Evolutionary conservation across 768 basidiomycete genomes (phyloP), one percentile per base, ranked within the genome.

Genomic region (Lenzites betulinus): DNA sequence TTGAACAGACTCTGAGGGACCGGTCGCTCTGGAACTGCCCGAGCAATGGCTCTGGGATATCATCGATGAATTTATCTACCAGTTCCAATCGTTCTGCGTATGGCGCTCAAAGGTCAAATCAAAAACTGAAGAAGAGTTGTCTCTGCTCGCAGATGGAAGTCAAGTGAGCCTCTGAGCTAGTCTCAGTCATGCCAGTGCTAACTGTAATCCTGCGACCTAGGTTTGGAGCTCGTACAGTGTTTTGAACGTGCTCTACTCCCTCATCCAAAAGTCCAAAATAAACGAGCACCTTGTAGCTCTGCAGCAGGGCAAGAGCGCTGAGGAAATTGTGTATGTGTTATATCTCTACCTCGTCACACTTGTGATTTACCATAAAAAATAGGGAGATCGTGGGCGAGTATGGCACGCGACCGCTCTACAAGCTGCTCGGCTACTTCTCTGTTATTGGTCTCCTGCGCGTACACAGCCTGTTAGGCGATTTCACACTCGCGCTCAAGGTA

Each of bases 11-110:
- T 95, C 94, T 12, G 94, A 97, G 60, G 92, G 90, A 0, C 96
- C 96, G 2, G 94, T 98, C 0, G 75, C 87, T n/a, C 86, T 98
- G 51, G 88, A 95, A 62, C 86, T 99, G 23, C 96, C 96, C 0
- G 93, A 95, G 60, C 95, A 97, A 73, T 99, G 96, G 96, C 76
- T 99, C 8, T 98, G 95, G 93, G 94, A 96, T 69, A 95, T 95
- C 73, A 88, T 96, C 70, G 93, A 96, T 77, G 94, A 95, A 68
- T 95, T 95, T 72, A 96, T 98, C 67, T 99, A 97, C 76, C 96
- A 99, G 73, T 99, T 95, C 79, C 95, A 96, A 71, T 90, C 91
- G 1, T 98, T 97, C 77, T 92, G 93, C 65, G 86, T 92, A 39
- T 98, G 94, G 89, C 80, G 94, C 53, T 88, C 89, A 18, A 93